Percentiles rank a stretch among this genome's conserved stretches.
Evolutionary conservation across 129 eudicot species (phyloP).

Genomic region (Kitagawia praeruptora): DNA sequence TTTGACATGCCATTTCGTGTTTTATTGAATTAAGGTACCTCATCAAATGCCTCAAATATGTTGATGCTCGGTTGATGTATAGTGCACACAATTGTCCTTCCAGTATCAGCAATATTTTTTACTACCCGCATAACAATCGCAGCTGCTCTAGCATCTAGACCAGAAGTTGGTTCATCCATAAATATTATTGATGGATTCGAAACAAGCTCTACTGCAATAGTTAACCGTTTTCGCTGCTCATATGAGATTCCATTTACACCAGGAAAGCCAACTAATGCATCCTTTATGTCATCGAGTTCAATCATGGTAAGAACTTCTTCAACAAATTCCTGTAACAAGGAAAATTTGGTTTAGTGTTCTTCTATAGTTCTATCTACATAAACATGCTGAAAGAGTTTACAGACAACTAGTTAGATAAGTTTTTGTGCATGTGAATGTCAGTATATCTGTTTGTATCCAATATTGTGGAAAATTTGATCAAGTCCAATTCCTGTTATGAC

Average conservation of each 20-base stretch:
- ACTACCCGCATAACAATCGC: constrained; percentile 53
- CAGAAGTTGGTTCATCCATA: constrained; percentile 59
- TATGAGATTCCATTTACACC: constrained; percentile 44
- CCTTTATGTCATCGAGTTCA: constrained; percentile 30
- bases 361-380: not conserved
- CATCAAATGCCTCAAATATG: constrained; percentile 43
- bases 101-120: constrained; percentile 39
- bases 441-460: not conserved
- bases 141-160: constrained; percentile 52
- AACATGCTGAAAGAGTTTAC: not conserved
- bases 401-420: not conserved
- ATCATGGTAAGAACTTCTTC: constrained; percentile 41
- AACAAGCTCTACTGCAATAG: constrained; percentile 55
- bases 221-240: constrained; percentile 44
- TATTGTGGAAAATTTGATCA: not conserved
- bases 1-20: not conserved
- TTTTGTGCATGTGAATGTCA: not conserved
- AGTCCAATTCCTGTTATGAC: not conserved
- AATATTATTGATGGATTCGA: constrained; percentile 49
- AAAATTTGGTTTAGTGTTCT: not conserved
- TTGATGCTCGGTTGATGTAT: constrained; percentile 43
- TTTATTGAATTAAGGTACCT: constrained; percentile 18
- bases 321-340: constrained; percentile 22
- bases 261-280: constrained; percentile 42
- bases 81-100: constrained; percentile 50